These are phyloP conservation scores for Viola pubescens DNA, from an alignment of 441 rosid species.

Conservation along the genomic window DNA sequence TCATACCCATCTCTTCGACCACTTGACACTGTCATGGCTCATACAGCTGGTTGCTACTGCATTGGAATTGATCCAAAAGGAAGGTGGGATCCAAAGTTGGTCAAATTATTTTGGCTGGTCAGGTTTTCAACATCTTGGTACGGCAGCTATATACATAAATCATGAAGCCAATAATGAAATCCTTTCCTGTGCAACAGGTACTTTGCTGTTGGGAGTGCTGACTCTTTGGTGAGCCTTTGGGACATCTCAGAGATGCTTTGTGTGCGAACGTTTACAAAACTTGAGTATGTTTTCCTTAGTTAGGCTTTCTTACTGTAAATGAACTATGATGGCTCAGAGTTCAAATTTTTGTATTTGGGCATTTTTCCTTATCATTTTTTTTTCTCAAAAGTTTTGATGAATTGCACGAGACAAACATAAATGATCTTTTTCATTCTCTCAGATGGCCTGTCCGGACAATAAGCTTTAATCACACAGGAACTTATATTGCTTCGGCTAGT, in stretches of 20 bases:
- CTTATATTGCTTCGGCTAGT: slow-evolving; percentile 91
- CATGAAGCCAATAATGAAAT: not conserved
- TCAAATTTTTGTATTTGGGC: not conserved
- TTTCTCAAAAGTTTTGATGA: not conserved
- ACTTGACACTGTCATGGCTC: slow-evolving; percentile 83
- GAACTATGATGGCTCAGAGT: not conserved
- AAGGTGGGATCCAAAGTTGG: slow-evolving; percentile 39
- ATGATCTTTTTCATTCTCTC: slow-evolving; percentile 17
- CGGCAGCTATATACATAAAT: not conserved
- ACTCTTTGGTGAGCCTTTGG: slow-evolving; percentile 97
- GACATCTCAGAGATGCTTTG: slow-evolving; percentile 92
- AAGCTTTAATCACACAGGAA: slow-evolving; percentile 84
- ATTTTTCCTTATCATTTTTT: not conserved
- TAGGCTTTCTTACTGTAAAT: slow-evolving; percentile 3
- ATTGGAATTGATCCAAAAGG: slow-evolving; percentile 94
- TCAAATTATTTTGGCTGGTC: not conserved
- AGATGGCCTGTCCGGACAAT: slow-evolving; percentile 99
- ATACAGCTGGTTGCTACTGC: slow-evolving; percentile 97
- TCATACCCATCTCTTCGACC: slow-evolving; percentile 79
- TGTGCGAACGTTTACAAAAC: slow-evolving; percentile 81
- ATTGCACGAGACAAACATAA: slow-evolving; percentile 1
- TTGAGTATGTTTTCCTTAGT: slow-evolving; percentile 54
- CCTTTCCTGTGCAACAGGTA: slow-evolving; percentile 37
- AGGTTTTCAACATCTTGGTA: not conserved
- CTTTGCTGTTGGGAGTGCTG: slow-evolving; percentile 99